Base-by-base conservation (phyloP, 2,329 filamentous ascomycete species). In the Penicillium freii region DNA sequence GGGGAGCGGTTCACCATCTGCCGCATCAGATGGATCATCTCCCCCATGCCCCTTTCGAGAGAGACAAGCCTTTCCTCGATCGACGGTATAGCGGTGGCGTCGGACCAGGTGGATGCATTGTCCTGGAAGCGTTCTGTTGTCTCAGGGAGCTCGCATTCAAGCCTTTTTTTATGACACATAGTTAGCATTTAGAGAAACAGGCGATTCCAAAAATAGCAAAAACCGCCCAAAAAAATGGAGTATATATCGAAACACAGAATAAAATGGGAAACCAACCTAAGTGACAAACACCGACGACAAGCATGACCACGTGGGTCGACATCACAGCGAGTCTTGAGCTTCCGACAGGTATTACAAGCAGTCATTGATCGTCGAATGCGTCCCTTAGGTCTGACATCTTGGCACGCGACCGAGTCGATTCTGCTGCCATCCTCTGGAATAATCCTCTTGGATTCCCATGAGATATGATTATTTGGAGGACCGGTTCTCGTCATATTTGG, bases 271-370 rank as follows among this genome's bases (percentile, higher is more conserved):
- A 66, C 66, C 38, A 54, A 73, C 71, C 71, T 71, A 36, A 73
- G 60, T n/a, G 71, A 73, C 42, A 73, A 61, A 62, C 71, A 73
- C 27, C 71, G 71, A 48, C 71, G 71, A 56, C 71, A 73, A 39
- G 71, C 69, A 66, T 73, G 71, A 21, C 69, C 69, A 13, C 71
- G 69, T 8, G 71, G 70, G 60, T 73, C 71, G 34, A 73, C 51
- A 54, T 73, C 71, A 46, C 71, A 73, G n/a, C 71, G 65, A 31
- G 71, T 73, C 58, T 73, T 73, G 50, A 73, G 66, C 64, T 73
- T 73, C 56, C 71, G 71, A 53, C 71, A 73, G 21, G 71, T 73
- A 62, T 73, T 69, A 62, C 71, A 73, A 8, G 71, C 71, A 19
- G 71, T 73, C 71, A 73, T 73, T 10, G 71, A 73, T 29, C 71